Evolutionary conservation across 257 asterid species (phyloP), one percentile per base, ranked within the genome.

Genomic region (Solanum commersonii): DNA sequence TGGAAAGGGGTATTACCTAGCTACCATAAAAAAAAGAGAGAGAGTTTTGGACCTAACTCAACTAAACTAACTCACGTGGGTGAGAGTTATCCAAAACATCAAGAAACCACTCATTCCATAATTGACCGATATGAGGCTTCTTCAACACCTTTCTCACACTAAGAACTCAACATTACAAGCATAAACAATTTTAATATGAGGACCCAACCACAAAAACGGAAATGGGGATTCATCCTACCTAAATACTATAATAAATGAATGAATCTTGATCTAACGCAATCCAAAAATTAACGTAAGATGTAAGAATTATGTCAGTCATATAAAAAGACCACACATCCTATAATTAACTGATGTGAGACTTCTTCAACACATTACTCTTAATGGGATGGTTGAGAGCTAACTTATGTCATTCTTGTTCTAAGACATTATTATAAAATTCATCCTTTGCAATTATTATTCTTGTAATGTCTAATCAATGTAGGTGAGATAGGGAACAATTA

Each of bases 241-340:
- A 67, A 6, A 25, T 13, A 67, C 20, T 67, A 67, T 67, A 5
- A 67, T 25, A 67, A 67, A 68, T 1, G 2, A 68, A 68, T 68
- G 5, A 13, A 68, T 13, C 20, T 27, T 5, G 18, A 67, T 27
- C 10, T 68, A 2, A 13, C 10, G 0, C 74, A 27, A 5, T 13
- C 0, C 2, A 68, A 68, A 68, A 68, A 68, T 0, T 68, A 27
- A 0, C 10, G 4, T 6, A 1, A 67, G 3, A 13, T 0, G 5
- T 68, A 14, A 68, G 4, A 0, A 25, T 2, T 27, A 27, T 67
- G 9, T 0, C 0, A 27, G 2, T 27, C 34, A 67, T 67, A 67
- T 67, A 27, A 67, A 25, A 0, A 67, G 1, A 67, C 0, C 34
- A 25, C n/a, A 56, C 10, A 6, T 67, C 20, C 8, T 12, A 67